These are phyloP conservation scores for Furcasterigmium furcatum DNA, from an alignment of 2,329 filamentous ascomycete genomes.

Conservation along the genomic window DNA sequence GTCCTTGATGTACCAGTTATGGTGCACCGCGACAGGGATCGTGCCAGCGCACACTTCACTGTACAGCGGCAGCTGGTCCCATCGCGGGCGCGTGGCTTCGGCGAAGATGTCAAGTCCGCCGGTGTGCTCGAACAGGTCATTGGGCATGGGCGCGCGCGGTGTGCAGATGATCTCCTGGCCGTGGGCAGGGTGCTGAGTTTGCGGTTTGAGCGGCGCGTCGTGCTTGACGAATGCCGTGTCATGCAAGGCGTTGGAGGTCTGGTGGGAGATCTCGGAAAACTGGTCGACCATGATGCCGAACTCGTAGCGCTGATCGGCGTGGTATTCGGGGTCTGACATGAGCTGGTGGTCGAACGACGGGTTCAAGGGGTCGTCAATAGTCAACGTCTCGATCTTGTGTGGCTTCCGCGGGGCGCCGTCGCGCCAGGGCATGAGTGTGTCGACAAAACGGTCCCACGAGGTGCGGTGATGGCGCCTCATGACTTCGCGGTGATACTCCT, in stretches of 20 bases:
- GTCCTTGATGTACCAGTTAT: constrained; percentile 18
- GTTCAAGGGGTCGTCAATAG: constrained; percentile 14
- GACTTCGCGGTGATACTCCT: constrained; percentile 23
- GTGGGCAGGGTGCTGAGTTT: constrained; percentile 9
- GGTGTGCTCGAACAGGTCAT: constrained; percentile 7
- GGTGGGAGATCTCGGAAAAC: constrained; percentile 19
- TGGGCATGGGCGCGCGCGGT: constrained; percentile 11
- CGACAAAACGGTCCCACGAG: constrained; percentile 13
- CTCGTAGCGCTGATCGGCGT: constrained; percentile 16
- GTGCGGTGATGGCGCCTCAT: constrained; percentile 21
- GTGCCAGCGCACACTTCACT: constrained; percentile 21
- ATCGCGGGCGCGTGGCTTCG: constrained; percentile 9
- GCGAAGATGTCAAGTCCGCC: constrained; percentile 5
- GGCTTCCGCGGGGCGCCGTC: constrained; percentile 15
- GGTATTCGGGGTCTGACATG: constrained; percentile 12
- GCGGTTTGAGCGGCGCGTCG: constrained; percentile 12
- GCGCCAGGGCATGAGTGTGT: constrained; percentile 15
- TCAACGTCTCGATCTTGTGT: constrained; percentile 10
- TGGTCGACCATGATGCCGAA: constrained; percentile 23
- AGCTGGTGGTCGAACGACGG: constrained; percentile 19
- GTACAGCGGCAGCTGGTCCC: constrained; percentile 21
- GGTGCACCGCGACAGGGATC: constrained; percentile 23
- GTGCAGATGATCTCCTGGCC: constrained; percentile 15
- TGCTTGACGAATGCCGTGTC: constrained; percentile 19
- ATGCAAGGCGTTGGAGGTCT: constrained; percentile 17